Base-by-base conservation (phyloP, 148 eudicot species). In the Rhododendron molle region DNA sequence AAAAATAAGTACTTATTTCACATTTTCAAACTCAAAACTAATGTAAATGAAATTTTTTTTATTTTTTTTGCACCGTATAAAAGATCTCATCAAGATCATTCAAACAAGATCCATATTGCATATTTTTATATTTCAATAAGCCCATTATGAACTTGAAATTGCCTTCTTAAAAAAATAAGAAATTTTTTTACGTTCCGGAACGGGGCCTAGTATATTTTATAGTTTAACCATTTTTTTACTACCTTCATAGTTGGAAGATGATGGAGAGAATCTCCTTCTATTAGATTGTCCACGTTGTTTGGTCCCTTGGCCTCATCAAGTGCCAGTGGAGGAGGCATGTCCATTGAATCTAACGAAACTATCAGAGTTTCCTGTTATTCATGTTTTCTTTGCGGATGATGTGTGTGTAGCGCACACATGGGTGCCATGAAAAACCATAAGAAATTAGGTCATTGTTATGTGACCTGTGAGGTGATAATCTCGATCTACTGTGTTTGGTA, bases 281-380 rank as follows among this genome's bases (percentile, higher is more conserved):
- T 10, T 44, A 18, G 83, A 60, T 80, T 67, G 67, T 79, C 82
- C 83, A 80, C 77, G 67, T 79, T 79, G 82, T 47, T 65, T 65
- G 78, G 74, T 81, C 85, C 40, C 78, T 83, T 83, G 56, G 36
- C 28, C 56, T 81, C 46, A 76, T 74, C 38, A 54, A 71, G 76
- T 73, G 85, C 87, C 81, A 56, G 54, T 74, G 80, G 76, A 40
- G 85, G 82, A 80, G 84, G 74, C 82, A 81, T 60, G 36, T 20
- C 71, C 69, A 47, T 49, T 23, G 28, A 77, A 78, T 83, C 79
- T 62, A 78, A 28, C 32, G 62, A 44, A 60, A 30, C 14, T 15
- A 30, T 67, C 32, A 52, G 12, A 20, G 5, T 30, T 71, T n/a
- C 4, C 32, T 10, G 15, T n/a, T 56, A 54, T 30, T 52, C n/a